Evolutionary conservation across 2,329 filamentous ascomycete species (phyloP).

Genomic region (Fusarium subtropicale): DNA sequence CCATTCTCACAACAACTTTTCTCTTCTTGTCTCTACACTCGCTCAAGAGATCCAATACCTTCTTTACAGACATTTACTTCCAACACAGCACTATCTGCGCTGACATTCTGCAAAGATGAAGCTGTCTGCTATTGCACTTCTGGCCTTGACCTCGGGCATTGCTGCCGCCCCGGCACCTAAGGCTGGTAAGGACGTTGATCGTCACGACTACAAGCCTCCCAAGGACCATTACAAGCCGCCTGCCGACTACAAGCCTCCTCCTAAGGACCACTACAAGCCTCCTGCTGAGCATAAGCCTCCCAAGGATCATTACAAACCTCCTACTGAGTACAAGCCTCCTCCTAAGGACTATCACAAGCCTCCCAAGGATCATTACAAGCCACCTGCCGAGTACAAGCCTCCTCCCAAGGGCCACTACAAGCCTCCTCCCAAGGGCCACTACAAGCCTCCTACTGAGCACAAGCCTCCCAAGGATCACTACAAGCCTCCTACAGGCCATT

Average conservation of each 20-base stretch:
- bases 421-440: not conserved
- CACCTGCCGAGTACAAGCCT: not conserved
- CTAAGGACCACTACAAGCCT: not conserved
- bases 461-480: not conserved
- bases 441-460: not conserved
- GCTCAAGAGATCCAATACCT: not conserved
- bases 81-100: not conserved
- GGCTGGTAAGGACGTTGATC: not conserved
- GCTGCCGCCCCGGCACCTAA: constrained; percentile 10
- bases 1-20: not conserved
- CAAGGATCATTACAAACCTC: not conserved
- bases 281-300: not conserved
- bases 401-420: not conserved
- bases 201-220: constrained; percentile 2
- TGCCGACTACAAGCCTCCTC: not conserved
- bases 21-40: constrained; percentile 4
- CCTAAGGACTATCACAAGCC: not conserved
- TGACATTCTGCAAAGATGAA: constrained; percentile 16
- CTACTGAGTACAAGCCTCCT: not conserved
- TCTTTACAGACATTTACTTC: not conserved
- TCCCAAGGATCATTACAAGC: not conserved
- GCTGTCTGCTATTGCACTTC: constrained; percentile 11
- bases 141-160: constrained; percentile 15
- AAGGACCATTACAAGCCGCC: not conserved
- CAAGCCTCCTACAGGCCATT: not conserved